phyloP scores from a whole-genome alignment of 176 grass and related monocot genomes.

The bread wheat (Triticum aestivum) region DNA sequence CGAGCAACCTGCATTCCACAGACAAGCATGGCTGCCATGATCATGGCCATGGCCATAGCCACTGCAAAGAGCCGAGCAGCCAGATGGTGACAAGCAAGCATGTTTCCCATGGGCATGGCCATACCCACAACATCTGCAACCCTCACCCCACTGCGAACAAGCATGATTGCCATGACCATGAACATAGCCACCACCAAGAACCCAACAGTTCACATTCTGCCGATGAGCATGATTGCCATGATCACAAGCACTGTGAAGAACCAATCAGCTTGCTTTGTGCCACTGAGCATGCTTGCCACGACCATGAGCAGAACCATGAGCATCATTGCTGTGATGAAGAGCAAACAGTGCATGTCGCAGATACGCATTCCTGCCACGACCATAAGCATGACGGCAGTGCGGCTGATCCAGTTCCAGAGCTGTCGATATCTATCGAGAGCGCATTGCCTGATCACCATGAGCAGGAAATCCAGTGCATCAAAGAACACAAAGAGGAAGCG shows the following conservation, averaged over 20 bases:
- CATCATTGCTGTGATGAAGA: slow-evolving; percentile 42
- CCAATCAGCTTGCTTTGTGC: neutral
- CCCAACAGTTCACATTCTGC: slow-evolving; percentile 3
- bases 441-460: slow-evolving; percentile 15
- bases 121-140: slow-evolving; percentile 23
- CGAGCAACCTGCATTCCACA: neutral
- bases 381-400: slow-evolving; percentile 27
- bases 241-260: slow-evolving; percentile 28
- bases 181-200: slow-evolving; percentile 33
- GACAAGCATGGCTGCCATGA: slow-evolving; percentile 39
- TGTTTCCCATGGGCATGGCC: slow-evolving; percentile 33
- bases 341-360: neutral
- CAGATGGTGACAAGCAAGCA: slow-evolving; percentile 13
- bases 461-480: neutral
- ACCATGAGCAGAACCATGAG: slow-evolving; percentile 31
- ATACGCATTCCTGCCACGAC: slow-evolving; percentile 38
- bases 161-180: slow-evolving; percentile 36
- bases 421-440: slow-evolving; percentile 24
- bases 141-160: neutral
- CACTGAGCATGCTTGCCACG: slow-evolving; percentile 32
- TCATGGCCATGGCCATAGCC: slow-evolving; percentile 25
- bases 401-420: slow-evolving; percentile 29
- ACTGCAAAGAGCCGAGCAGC: slow-evolving; percentile 29
- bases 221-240: slow-evolving; percentile 23
- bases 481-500: slow-evolving; percentile 28